Evolutionary conservation across 2,329 filamentous ascomycete species (phyloP).

Genomic region (Penicillium palitans): DNA sequence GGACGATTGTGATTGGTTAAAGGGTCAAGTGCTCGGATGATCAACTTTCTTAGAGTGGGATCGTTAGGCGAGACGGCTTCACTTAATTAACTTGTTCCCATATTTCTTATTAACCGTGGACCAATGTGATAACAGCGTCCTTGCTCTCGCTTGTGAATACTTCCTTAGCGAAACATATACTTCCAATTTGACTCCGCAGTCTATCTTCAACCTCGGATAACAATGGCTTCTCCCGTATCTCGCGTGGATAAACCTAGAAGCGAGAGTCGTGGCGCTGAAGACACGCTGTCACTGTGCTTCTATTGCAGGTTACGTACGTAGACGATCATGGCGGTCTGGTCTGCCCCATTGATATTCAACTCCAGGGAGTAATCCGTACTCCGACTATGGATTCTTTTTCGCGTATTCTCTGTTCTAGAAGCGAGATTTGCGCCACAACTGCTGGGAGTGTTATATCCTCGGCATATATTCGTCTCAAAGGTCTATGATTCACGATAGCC

Average conservation of each 20-base stretch:
- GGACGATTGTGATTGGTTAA: conserved; percentile 34
- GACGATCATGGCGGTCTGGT: conserved; percentile 16
- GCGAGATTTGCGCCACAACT: background rate
- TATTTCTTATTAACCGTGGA: conserved; percentile 2
- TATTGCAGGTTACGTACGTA: conserved; percentile 4
- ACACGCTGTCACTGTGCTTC: conserved; percentile 9
- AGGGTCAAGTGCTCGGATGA: conserved; percentile 25
- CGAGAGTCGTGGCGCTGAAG: conserved; percentile 10
- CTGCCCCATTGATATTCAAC: conserved; percentile 6
- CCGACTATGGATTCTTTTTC: conserved; percentile 2
- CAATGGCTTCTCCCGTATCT: conserved; percentile 13
- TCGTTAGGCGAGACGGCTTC: conserved; percentile 36
- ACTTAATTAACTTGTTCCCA: conserved; percentile 9
- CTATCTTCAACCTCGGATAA: conserved; percentile 4
- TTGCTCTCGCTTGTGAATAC: conserved; percentile 4
- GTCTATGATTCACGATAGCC: background rate
- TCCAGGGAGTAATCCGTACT: background rate
- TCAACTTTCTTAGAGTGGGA: conserved; percentile 40
- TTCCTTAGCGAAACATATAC: background rate
- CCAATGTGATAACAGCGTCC: background rate
- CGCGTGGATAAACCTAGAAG: conserved; percentile 23
- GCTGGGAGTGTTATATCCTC: background rate
- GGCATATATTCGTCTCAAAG: background rate
- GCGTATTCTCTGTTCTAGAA: conserved; percentile 10
- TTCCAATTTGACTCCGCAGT: background rate